Evolutionary conservation across 31 red algal genomes (phyloP).

Genomic region (Odonthalia washingtoniensis): DNA sequence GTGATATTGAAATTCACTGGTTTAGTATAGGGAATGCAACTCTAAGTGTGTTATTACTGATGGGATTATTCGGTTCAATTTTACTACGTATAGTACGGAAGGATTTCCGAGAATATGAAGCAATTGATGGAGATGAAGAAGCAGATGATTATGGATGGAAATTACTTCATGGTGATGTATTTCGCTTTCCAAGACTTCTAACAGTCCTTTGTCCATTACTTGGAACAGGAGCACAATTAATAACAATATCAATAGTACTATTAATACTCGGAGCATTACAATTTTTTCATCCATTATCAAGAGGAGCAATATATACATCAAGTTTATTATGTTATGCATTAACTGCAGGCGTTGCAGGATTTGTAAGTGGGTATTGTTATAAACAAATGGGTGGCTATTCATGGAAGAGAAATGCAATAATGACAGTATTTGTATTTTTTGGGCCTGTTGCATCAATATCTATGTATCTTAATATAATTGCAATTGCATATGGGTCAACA

Average conservation of each 20-base stretch:
- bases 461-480: constrained; percentile 72
- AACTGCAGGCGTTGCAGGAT: constrained; percentile 74
- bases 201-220: constrained; percentile 79
- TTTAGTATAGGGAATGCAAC: constrained; percentile 88
- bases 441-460: constrained; percentile 63
- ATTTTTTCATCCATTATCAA: constrained; percentile 79
- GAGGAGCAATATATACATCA: constrained; percentile 75
- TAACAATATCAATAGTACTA: constrained; percentile 62
- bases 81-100: constrained; percentile 82
- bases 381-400: constrained; percentile 81
- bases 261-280: constrained; percentile 76
- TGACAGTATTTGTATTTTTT: constrained; percentile 81
- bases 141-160: constrained; percentile 94
- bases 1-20: constrained; percentile 86
- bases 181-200: constrained; percentile 74
- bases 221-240: constrained; percentile 78
- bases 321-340: constrained; percentile 70
- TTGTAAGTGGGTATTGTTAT: constrained; percentile 77
- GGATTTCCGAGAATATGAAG: constrained; percentile 86
- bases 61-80: constrained; percentile 81
- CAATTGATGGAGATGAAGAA: constrained; percentile 71
- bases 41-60: constrained; percentile 72
- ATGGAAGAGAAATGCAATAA: constrained; percentile 73
- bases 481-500: constrained; percentile 67
- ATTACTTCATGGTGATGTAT: constrained; percentile 87